These are phyloP conservation scores for Leccinum incarnatum DNA, from an alignment of 768 basidiomycete genomes.

Conservation along the genomic window DNA sequence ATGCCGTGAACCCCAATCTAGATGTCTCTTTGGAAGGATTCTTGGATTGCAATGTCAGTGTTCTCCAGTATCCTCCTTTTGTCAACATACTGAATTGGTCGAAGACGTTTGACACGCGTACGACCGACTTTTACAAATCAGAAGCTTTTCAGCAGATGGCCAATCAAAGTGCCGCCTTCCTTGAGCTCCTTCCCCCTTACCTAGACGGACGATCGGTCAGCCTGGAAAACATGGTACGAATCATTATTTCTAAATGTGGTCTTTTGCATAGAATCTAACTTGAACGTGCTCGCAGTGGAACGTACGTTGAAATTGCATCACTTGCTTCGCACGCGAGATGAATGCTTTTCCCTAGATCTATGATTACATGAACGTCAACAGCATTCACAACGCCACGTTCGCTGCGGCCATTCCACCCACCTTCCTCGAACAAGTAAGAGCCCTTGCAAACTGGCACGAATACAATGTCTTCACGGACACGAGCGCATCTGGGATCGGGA, in stretches of 20 bases:
- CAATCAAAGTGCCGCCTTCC: constrained; percentile 45
- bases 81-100: background rate
- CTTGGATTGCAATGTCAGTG: constrained; percentile 53
- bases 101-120: constrained; percentile 49
- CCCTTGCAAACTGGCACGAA: constrained; percentile 72
- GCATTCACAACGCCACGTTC: constrained; percentile 63
- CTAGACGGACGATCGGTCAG: constrained; percentile 52
- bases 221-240: constrained; percentile 55
- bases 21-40: constrained; percentile 67
- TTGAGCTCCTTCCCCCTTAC: constrained; percentile 47
- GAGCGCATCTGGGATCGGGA: constrained; percentile 57
- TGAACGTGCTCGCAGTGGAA: constrained; percentile 39
- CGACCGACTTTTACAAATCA: constrained; percentile 54
- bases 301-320: constrained; percentile 27
- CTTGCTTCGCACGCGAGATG: background rate
- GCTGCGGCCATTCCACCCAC: constrained; percentile 42
- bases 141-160: constrained; percentile 45
- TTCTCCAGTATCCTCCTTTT: background rate
- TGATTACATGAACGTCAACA: constrained; percentile 73
- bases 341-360: constrained; percentile 43
- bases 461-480: constrained; percentile 61
- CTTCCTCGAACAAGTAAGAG: constrained; percentile 52
- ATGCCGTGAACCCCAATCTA: constrained; percentile 59
- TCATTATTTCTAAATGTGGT: background rate
- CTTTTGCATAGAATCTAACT: constrained; percentile 2